Percentiles rank a stretch among this genome's conserved stretches.
Evolutionary conservation across 75 land plant species (phyloP).

Genomic region (Picea sitchensis): DNA sequence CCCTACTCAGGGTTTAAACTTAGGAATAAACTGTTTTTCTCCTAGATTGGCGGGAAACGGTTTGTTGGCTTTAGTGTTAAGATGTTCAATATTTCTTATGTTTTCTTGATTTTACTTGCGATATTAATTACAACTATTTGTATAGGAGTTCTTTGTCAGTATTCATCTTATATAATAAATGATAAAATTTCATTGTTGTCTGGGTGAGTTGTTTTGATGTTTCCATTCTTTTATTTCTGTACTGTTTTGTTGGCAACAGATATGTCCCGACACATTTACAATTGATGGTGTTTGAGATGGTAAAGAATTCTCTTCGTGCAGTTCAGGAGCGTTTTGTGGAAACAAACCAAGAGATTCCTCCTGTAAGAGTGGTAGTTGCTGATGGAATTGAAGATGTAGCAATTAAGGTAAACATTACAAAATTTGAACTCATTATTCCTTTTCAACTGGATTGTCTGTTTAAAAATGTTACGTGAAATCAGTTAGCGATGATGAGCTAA

Average conservation of each 20-base stretch:
- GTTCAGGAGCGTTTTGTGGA: conserved; percentile 43
- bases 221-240: background rate
- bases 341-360: conserved; percentile 27
- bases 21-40: too few species aligned
- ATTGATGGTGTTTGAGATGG: conserved; percentile 44
- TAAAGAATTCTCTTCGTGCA: conserved; percentile 48
- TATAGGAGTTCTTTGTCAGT: too few species aligned
- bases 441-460: background rate
- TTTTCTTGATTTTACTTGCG: too few species aligned
- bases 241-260: conserved; percentile 12
- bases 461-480: background rate
- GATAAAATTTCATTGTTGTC: background rate
- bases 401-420: conserved; percentile 25
- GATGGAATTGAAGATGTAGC: conserved; percentile 50
- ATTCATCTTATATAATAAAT: too few species aligned
- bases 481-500: background rate
- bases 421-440: background rate
- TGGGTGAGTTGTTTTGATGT: background rate
- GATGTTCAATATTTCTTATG: too few species aligned
- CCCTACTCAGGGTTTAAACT: too few species aligned
- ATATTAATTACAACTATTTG: too few species aligned
- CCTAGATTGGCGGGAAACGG: too few species aligned
- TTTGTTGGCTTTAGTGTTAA: too few species aligned
- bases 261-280: conserved; percentile 50
- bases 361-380: conserved; percentile 42